Evolutionary conservation across 495 filamentous ascomycete genomes (phyloP).

Genomic region (Xylaria sp.): DNA sequence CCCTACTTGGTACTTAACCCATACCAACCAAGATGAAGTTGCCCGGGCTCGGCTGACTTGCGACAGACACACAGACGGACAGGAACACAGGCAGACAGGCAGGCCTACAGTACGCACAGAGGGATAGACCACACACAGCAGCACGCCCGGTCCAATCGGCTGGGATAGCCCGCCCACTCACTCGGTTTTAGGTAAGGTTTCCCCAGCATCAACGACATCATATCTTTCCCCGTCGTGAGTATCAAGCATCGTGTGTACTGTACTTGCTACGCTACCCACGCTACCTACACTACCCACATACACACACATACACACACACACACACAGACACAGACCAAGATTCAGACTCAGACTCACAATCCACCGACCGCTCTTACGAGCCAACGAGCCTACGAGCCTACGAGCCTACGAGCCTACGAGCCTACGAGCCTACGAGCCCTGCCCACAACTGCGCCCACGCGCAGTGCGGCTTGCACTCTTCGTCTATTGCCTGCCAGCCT

Average conservation of each 20-base stretch:
- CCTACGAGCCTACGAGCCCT: too few relatives aligned
- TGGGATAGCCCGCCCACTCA: not conserved
- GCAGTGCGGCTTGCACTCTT: not conserved
- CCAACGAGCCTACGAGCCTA: too few relatives aligned
- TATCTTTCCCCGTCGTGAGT: not conserved
- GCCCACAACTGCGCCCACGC: too few relatives aligned
- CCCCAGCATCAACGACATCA: not conserved
- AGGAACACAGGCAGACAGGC: too few relatives aligned
- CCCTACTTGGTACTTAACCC: too few relatives aligned
- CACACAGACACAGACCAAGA: too few relatives aligned
- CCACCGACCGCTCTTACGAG: too few relatives aligned
- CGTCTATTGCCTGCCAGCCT: not conserved
- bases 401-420: too few relatives aligned
- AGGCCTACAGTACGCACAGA: not conserved
- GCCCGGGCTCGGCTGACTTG: not conserved
- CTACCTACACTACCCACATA: not conserved
- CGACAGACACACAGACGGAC: too few relatives aligned
- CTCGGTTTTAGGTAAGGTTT: not conserved
- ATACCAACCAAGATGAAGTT: not conserved
- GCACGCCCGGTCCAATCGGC: not conserved
- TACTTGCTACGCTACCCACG: not conserved
- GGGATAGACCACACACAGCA: not conserved
- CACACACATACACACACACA: too few relatives aligned
- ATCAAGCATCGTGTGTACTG: not conserved
- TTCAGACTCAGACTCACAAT: not conserved